Conservation (phyloP, 495 filamentous ascomycete species). For the Lichenothelia convexa region DNA sequence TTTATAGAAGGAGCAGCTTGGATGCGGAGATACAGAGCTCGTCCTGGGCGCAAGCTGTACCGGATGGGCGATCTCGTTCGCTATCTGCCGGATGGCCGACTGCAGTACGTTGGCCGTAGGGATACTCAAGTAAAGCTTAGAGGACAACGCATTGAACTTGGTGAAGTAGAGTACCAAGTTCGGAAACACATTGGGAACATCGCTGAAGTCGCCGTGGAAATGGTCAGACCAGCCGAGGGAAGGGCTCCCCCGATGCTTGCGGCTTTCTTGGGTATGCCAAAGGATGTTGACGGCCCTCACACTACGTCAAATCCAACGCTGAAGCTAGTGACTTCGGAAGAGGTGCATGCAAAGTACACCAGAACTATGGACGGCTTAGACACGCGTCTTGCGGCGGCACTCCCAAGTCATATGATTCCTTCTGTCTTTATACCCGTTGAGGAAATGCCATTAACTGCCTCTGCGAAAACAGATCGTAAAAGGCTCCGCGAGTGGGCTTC, state of each 20-base stretch:
- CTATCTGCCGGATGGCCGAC: constrained; percentile 47
- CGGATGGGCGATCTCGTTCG: constrained; percentile 55
- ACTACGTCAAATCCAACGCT: too few species aligned
- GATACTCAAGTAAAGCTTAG: constrained; percentile 75
- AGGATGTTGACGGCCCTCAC: too few species aligned
- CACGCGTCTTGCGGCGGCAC: constrained; percentile 18
- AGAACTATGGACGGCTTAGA: constrained; percentile 11
- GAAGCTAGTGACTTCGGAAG: not conserved
- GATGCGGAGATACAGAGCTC: too few species aligned
- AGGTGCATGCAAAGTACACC: not conserved
- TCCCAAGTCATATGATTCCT: constrained; percentile 56
- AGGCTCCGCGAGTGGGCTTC: too few species aligned
- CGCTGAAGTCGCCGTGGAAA: constrained; percentile 1
- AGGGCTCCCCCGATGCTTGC: too few species aligned
- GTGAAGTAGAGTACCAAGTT: constrained; percentile 48
- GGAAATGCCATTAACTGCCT: constrained; percentile 39
- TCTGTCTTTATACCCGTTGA: constrained; percentile 47
- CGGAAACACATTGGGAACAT: constrained; percentile 28
- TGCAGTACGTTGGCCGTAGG: constrained; percentile 52
- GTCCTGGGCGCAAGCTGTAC: too few species aligned
- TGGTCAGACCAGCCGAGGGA: too few species aligned
- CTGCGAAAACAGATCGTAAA: constrained; percentile 43
- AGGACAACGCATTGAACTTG: constrained; percentile 60
- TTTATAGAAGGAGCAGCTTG: too few species aligned
- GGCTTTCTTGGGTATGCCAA: too few species aligned